Percentiles rank a stretch among this genome's conserved stretches.
Evolutionary conservation across 2,329 filamentous ascomycete species (phyloP).

Genomic region (Pyricularia grisea): DNA sequence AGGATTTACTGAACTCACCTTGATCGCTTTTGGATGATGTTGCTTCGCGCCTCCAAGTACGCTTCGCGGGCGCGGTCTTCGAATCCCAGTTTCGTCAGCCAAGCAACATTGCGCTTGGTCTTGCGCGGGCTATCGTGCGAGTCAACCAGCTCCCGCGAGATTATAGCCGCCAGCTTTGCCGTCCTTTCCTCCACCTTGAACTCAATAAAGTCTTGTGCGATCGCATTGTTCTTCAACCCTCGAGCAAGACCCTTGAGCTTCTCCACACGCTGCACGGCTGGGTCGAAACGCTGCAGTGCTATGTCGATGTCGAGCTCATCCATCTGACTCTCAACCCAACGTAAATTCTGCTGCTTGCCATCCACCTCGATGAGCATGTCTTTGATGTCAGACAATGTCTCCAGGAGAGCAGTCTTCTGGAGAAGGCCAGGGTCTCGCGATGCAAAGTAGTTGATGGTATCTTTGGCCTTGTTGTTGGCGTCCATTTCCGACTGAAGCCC

Average conservation of each 20-base stretch:
- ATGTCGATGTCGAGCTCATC: slow-evolving; percentile 96
- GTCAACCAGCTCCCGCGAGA: slow-evolving; percentile 69
- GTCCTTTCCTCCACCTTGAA: slow-evolving; percentile 86
- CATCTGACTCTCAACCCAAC: slow-evolving; percentile 91
- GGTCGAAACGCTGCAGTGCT: slow-evolving; percentile 80
- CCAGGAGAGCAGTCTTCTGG: slow-evolving; percentile 71
- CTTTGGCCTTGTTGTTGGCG: slow-evolving; percentile 72
- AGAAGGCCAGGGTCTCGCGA: slow-evolving; percentile 67
- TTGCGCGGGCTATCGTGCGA: slow-evolving; percentile 68
- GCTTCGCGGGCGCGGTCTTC: slow-evolving; percentile 83
- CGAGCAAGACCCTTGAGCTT: slow-evolving; percentile 72
- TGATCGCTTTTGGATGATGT: slow-evolving; percentile 70
- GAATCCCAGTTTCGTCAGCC: slow-evolving; percentile 79
- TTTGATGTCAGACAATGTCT: slow-evolving; percentile 68
- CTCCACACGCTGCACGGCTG: slow-evolving; percentile 75
- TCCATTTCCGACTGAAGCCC: slow-evolving; percentile 79
- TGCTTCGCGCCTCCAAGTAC: slow-evolving; percentile 71
- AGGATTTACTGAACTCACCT: slow-evolving; percentile 45
- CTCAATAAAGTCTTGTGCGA: slow-evolving; percentile 86
- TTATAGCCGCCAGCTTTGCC: slow-evolving; percentile 62
- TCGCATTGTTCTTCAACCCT: slow-evolving; percentile 72
- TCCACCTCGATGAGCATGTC: slow-evolving; percentile 93
- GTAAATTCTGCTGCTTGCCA: slow-evolving; percentile 89
- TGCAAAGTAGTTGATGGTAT: slow-evolving; percentile 80
- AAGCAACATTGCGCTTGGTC: slow-evolving; percentile 72